Evolutionary conservation across 768 basidiomycete genomes (phyloP).

Genomic region (Tylopilus felleus): DNA sequence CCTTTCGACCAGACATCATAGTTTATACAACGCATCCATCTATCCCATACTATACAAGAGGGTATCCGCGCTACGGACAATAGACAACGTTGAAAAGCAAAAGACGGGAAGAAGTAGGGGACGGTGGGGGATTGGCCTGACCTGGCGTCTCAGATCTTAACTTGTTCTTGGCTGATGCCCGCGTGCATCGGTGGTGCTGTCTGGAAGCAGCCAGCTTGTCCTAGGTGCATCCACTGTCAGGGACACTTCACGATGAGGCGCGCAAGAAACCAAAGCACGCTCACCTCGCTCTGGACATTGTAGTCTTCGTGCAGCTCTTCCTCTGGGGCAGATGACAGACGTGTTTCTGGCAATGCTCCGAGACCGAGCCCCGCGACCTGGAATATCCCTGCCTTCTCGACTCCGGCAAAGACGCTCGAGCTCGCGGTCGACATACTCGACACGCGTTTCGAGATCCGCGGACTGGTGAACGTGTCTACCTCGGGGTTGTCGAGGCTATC

Average conservation of each 20-base stretch:
- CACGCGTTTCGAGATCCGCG: conserved; percentile 21
- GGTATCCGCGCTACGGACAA: too few species aligned
- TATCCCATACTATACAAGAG: too few species aligned
- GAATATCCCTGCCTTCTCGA: conserved; percentile 20
- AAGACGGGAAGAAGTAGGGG: conserved; percentile 13
- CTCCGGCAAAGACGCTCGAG: conserved; percentile 24
- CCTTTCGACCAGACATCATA: too few species aligned
- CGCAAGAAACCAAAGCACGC: conserved; percentile 26
- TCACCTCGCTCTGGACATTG: conserved; percentile 64
- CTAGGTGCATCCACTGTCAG: conserved; percentile 32
- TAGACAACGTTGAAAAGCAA: too few species aligned
- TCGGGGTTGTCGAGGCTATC: conserved; percentile 35
- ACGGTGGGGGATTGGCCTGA: conserved; percentile 24
- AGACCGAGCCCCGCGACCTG: conserved; percentile 29
- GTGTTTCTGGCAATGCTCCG: conserved; percentile 41
- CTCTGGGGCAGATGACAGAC: conserved; percentile 39
- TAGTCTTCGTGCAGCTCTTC: conserved; percentile 48
- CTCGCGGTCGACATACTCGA: conserved; percentile 28
- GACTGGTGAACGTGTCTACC: conserved; percentile 15
- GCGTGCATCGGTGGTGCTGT: conserved; percentile 31
- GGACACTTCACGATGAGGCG: too few species aligned
- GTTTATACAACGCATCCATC: too few species aligned
- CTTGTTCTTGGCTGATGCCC: conserved; percentile 28
- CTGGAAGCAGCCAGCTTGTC: conserved; percentile 48
- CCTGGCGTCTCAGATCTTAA: conserved; percentile 27